Base-by-base conservation (phyloP, 805 yeast species). In the Candida awuae region DNA sequence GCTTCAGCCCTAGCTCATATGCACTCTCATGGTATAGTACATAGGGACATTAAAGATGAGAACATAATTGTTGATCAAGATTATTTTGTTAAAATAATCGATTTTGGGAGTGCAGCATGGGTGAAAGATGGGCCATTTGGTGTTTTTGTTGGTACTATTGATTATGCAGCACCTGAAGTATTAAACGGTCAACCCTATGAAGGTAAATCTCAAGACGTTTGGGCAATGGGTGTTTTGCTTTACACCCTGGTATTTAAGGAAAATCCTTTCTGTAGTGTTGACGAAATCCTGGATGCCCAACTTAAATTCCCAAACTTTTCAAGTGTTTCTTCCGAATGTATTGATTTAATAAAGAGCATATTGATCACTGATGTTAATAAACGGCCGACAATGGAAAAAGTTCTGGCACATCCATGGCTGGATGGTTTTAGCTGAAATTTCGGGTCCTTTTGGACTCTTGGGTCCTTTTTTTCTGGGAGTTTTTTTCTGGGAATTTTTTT, bases 81-180 rank as follows among this genome's bases (percentile, higher is more conserved):
- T 45, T 94, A 92, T 2, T 69, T 76, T 32, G 80, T 85, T 37
- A 88, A 87, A 56, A 66, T 90, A 45, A 90, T 90, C 54, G 98
- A 90, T 62, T 90, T 87, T 59, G 98, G 98, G 1, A 81, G 94
- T 34, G 95, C 97, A 1, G 95, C 97, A 0, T 86, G 86, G 58
- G 75, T 79, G 16, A 75, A 73, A 48, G 86, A 81, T 63, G 97
- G 97, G 0, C 97, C 97, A 5, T 92, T 90, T 62, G 95, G 90
- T 50, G 95, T 92, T 5, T 90, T 92, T 62, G 97, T 92, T 2
- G 98, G 98, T 3, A 92, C 98, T 0, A 79, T 92, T 32, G 97
- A 92, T 59, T 92, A 90, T 59, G 97, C 97, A 1, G 94, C 97
- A 0, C 98, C 98, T 0, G 98, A 92, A 59, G 95, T 92, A 1